Evolutionary conservation across 805 yeast species (phyloP).

Genomic region (Zygosaccharomyces lentus): DNA sequence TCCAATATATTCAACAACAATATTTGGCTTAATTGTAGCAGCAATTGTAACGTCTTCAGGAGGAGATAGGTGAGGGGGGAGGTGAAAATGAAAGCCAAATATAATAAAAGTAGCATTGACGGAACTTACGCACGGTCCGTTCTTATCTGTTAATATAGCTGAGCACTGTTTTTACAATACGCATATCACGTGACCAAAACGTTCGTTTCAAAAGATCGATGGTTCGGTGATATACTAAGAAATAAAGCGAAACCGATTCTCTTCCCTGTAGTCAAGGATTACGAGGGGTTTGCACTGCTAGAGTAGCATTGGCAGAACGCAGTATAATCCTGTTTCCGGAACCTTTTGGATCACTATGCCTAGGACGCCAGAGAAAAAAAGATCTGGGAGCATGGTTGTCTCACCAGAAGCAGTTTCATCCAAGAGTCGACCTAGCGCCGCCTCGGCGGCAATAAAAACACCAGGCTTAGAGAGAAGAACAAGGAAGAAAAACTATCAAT

Average conservation of each 20-base stretch:
- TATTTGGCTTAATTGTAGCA: too few species aligned
- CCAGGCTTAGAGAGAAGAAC: constrained; percentile 7
- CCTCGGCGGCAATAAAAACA: constrained; percentile 21
- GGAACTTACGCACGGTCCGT: too few species aligned
- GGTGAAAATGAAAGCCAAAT: too few species aligned
- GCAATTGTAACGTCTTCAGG: too few species aligned
- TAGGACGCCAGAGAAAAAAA: constrained; percentile 21
- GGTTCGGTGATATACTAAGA: too few species aligned
- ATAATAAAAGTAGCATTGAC: too few species aligned
- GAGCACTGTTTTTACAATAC: too few species aligned
- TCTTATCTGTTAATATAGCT: too few species aligned
- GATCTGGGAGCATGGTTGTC: constrained; percentile 18
- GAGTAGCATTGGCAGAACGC: neutral
- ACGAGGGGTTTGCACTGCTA: neutral
- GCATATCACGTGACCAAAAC: too few species aligned
- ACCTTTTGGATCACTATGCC: constrained; percentile 14
- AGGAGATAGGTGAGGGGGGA: too few species aligned
- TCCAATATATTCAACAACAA: too few species aligned
- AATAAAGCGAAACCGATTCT: neutral
- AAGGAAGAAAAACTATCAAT: constrained; percentile 24
- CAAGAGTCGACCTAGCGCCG: constrained; percentile 3
- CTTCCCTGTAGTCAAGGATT: neutral
- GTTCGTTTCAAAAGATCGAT: too few species aligned
- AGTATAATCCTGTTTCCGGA: neutral
- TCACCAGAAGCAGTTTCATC: constrained; percentile 16